Base-by-base conservation (phyloP, 495 filamentous ascomycete genomes). In the Lentithecium fluviatile region DNA sequence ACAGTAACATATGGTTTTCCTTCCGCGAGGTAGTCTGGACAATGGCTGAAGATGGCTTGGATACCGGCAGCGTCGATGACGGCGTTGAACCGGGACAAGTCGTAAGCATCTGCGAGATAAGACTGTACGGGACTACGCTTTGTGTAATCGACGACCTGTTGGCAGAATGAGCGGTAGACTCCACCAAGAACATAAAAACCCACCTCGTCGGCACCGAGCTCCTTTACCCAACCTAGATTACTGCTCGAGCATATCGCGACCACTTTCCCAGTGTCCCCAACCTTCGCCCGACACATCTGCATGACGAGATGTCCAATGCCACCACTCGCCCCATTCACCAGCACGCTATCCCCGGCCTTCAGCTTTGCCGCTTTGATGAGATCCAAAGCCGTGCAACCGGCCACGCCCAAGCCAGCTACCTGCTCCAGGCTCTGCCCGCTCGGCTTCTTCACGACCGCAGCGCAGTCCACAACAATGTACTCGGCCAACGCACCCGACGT, bases 251-350 rank as follows among this genome's bases (percentile, higher is more conserved):
- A 77, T 21, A 77, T 67, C 7, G 66, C 75, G n/a, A 76, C 72
- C n/a, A 77, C 47, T 15, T 58, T 38, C 38, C 76, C 76, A 15
- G 57, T 53, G 38, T 68, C 66, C 13, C 72, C 75, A 5, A 76
- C 74, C 36, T 37, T 47, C 19, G 57, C 50, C 36, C 68, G 57
- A 0, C 59, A 70, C 51, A 78, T 66, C 64, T 80, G 77, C 57
- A 77, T 64, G 19, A 66, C 70, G 62, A 75, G 50, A 1, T 49
- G 58, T 10, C 77, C 77, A 6, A 77, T 61, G 32, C 75, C 77
- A 5, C 77, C 77, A 52, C 74, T 72, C 0, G 72, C 76, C 0
- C 71, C 77, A 49, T 75, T 70, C 0, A 80, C 65, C 29, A 79
- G 45, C 32, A 62, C 59, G 26, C 51, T 56, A 51, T 62, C 59